Evolutionary conservation across 768 basidiomycete genomes (phyloP).

Genomic region (Mycena vulgaris): DNA sequence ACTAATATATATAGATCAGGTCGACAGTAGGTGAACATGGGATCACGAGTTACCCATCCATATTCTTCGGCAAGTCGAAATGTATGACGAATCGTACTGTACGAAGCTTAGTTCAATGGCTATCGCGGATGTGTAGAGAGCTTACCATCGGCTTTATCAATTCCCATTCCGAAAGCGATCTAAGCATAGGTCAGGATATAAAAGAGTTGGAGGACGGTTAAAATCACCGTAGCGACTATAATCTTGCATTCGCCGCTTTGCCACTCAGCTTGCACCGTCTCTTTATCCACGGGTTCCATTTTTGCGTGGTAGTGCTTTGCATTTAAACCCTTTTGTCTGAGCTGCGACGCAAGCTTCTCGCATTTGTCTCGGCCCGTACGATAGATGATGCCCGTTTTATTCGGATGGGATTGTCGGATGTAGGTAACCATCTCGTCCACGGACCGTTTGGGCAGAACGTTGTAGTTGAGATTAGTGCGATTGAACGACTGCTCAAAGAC

Average conservation of each 20-base stretch:
- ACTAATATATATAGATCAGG: constrained; percentile 51
- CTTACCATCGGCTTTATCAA: constrained; percentile 87
- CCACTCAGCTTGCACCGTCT: constrained; percentile 79
- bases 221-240: constrained; percentile 91
- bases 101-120: constrained; percentile 13
- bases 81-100: constrained; percentile 95
- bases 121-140: background rate
- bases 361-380: constrained; percentile 80
- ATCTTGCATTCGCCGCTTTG: constrained; percentile 78
- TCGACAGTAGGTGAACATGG: background rate
- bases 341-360: constrained; percentile 82
- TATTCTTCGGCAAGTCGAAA: constrained; percentile 81
- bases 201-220: constrained; percentile 7
- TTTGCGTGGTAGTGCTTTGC: constrained; percentile 92
- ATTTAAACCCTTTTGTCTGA: constrained; percentile 72
- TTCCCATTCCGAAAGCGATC: constrained; percentile 98
- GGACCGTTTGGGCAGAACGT: constrained; percentile 60
- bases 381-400: constrained; percentile 89
- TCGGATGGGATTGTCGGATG: constrained; percentile 70
- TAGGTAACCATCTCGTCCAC: constrained; percentile 77
- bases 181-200: constrained; percentile 15
- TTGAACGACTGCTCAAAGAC: constrained; percentile 91
- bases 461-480: constrained; percentile 91
- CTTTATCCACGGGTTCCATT: constrained; percentile 75
- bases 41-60: constrained; percentile 79